Conservation (phyloP, 495 filamentous ascomycete species). For the Aspergillus bridgeri region DNA sequence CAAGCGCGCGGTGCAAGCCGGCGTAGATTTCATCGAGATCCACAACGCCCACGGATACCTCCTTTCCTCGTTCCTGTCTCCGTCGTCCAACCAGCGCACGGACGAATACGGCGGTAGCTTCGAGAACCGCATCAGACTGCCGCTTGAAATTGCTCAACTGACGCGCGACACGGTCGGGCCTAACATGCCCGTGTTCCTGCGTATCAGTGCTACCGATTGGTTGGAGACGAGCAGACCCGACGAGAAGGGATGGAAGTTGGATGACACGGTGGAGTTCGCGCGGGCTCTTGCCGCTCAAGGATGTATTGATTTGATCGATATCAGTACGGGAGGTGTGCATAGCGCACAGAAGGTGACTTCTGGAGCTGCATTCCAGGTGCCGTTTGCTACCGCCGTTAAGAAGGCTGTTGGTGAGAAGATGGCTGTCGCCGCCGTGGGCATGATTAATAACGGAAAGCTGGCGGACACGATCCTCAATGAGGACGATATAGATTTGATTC, state of each 20-base stretch:
- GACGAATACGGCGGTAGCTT: constrained; percentile 63
- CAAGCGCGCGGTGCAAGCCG: constrained; percentile 53
- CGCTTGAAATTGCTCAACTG: constrained; percentile 54
- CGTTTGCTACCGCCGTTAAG: constrained; percentile 56
- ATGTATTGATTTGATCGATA: constrained; percentile 59
- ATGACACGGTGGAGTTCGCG: constrained; percentile 54
- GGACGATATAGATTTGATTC: constrained; percentile 54
- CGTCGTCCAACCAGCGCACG: constrained; percentile 55
- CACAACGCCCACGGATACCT: constrained; percentile 64
- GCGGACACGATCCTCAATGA: constrained; percentile 55
- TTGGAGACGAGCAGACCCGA: constrained; percentile 43
- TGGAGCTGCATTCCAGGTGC: constrained; percentile 58
- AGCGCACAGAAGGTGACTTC: constrained; percentile 47
- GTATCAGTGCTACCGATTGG: constrained; percentile 59
- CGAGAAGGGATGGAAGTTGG: constrained; percentile 53
- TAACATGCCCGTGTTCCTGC: constrained; percentile 63
- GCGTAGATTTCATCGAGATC: constrained; percentile 56
- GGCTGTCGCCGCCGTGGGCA: constrained; percentile 58
- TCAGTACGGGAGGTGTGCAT: constrained; percentile 59
- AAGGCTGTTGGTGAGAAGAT: constrained; percentile 56
- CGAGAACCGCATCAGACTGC: constrained; percentile 56
- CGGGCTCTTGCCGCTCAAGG: constrained; percentile 49
- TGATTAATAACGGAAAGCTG: constrained; percentile 53
- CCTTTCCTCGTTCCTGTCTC: constrained; percentile 59
- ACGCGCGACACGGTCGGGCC: constrained; percentile 53